These are phyloP conservation scores for Anthoceros angustus DNA, from an alignment of 225 moss, liverwort and hornwort genomes.

Conservation along the genomic window DNA sequence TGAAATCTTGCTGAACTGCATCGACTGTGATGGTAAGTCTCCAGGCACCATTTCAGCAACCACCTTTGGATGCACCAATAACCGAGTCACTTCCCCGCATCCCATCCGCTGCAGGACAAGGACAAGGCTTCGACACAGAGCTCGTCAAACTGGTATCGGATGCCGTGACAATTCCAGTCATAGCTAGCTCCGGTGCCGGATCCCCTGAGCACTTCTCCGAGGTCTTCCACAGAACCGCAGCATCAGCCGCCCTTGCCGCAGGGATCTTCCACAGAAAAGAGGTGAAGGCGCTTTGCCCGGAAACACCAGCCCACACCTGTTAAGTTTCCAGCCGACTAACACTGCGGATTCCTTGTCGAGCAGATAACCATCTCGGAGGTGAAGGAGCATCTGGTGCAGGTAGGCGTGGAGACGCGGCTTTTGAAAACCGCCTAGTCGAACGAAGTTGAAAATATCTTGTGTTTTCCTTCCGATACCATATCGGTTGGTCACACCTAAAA, in stretches of 20 bases:
- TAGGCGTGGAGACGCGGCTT: constrained; percentile 73
- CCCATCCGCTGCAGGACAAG: constrained; percentile 39
- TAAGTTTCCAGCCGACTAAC: background rate
- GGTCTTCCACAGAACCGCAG: constrained; percentile 60
- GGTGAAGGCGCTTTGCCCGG: constrained; percentile 16
- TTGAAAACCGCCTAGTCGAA: constrained; percentile 15
- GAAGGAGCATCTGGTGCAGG: constrained; percentile 58
- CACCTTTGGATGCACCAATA: background rate
- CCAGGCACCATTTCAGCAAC: background rate
- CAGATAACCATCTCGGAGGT: constrained; percentile 70
- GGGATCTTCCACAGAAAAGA: constrained; percentile 93
- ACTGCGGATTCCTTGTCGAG: background rate
- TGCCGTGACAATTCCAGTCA: constrained; percentile 80
- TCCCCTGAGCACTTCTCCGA: constrained; percentile 73
- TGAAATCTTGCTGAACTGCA: constrained; percentile 89
- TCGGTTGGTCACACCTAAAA: too few relatives aligned
- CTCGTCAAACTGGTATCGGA: constrained; percentile 72
- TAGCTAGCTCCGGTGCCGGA: constrained; percentile 96
- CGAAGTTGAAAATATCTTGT: too few relatives aligned
- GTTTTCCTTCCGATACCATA: too few relatives aligned
- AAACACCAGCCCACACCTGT: background rate
- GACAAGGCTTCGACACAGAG: constrained; percentile 74
- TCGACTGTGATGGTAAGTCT: constrained; percentile 75
- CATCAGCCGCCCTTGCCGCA: constrained; percentile 90
- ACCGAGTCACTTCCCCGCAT: background rate